Base-by-base conservation (phyloP, 352 stramenopile genomes). In the Phytopythium mirpurense region DNA sequence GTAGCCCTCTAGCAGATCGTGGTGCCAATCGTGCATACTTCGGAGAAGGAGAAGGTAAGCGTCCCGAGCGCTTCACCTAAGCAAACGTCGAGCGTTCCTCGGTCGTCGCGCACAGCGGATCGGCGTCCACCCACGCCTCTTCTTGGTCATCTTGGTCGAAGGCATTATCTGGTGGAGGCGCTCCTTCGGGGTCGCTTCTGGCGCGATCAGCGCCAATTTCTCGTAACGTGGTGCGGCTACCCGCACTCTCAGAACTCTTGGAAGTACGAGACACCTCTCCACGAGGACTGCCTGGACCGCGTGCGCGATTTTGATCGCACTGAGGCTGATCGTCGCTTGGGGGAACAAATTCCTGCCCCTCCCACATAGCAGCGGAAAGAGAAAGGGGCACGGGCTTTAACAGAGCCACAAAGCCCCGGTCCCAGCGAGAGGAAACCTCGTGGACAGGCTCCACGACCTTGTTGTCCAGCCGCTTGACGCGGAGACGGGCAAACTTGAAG, bases 191-290 rank as follows among this genome's bases (percentile, higher is more conserved):
- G 37, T 7, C 37, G 37, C 5, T 12, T 43, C n/a, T 16, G 37
- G 37, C 16, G 37, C 4, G 37, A 16, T 3, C 3, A 8, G 3
- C 16, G 16, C 8, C n/a, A 44, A 19, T 18, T 44, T 12, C n/a
- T 44, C 2, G 38, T 44, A 19, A 44, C 26, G 38, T 44, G 38
- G 38, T 11, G 38, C n/a, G 38, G 19, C 3, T 44, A 44, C 21
- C 38, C 19, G 3, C 38, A 44, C 38, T 44, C 38, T 14, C n/a
- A 44, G 19, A 44, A 44, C 38, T 27, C 38, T n/a, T 44, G n/a
- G 38, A 8, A 44, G 19, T 27, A 5, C 2, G n/a, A 44, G 38
- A 3, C 7, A 14, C 8, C 8, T 12, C 38, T 44, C 2, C 5
- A 2, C 7, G 5, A 27, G 38, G 38, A 44, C 9, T 44, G 38